Conservation (phyloP, 2,329 filamentous ascomycete genomes). For the Fusarium incarnatum region DNA sequence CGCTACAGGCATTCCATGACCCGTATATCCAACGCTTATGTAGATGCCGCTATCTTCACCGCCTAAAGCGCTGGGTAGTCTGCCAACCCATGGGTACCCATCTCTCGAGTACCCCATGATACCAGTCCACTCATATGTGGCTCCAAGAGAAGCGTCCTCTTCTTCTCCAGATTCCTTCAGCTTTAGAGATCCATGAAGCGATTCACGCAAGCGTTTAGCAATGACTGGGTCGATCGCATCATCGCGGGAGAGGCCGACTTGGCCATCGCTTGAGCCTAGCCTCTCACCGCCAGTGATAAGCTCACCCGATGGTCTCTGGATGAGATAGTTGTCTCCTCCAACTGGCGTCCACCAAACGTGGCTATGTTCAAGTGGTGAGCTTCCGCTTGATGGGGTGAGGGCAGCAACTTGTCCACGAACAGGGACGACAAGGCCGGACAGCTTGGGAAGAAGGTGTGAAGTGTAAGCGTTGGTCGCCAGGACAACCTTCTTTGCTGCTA, state of each 20-base stretch:
- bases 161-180: constrained; percentile 50
- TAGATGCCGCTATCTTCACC: constrained; percentile 64
- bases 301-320: constrained; percentile 72
- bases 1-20: constrained; percentile 82
- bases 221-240: constrained; percentile 66
- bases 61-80: constrained; percentile 66
- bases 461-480: constrained; percentile 89
- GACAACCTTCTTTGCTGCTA: constrained; percentile 73
- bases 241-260: constrained; percentile 69
- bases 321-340: constrained; percentile 76
- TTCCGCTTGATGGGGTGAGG: constrained; percentile 65
- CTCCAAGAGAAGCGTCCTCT: constrained; percentile 59
- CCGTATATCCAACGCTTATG: constrained; percentile 75
- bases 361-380: constrained; percentile 62
- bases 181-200: constrained; percentile 57
- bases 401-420: constrained; percentile 79
- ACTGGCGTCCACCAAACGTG: constrained; percentile 68
- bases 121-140: constrained; percentile 78
- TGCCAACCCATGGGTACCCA: constrained; percentile 76
- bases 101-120: constrained; percentile 83
- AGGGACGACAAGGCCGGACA: constrained; percentile 79
- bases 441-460: constrained; percentile 75
- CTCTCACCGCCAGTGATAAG: constrained; percentile 80
- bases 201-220: constrained; percentile 64
- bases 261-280: constrained; percentile 59